Conservation (phyloP, 2,329 filamentous ascomycete species). For the Penicillium sp. region DNA sequence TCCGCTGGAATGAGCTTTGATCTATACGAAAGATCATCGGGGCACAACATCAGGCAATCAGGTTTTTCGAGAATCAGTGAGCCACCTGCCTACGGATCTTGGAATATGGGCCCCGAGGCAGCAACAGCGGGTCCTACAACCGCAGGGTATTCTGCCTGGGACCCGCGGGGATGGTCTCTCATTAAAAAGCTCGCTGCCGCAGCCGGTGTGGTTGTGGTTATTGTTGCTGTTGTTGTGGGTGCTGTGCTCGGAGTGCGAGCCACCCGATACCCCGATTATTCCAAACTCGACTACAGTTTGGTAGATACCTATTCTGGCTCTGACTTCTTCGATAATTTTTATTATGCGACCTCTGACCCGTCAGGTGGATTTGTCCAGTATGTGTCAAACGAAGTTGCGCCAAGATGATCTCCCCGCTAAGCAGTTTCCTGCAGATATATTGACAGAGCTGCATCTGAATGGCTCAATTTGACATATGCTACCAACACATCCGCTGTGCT, state of each 20-base stretch:
- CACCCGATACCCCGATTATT: slow-evolving; percentile 37
- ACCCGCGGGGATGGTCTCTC: slow-evolving; percentile 9
- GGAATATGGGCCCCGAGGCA: background rate
- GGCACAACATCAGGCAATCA: background rate
- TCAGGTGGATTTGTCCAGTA: slow-evolving; percentile 45
- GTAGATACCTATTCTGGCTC: slow-evolving; percentile 40
- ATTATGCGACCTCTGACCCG: slow-evolving; percentile 45
- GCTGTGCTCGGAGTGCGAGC: slow-evolving; percentile 35
- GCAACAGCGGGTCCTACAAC: background rate
- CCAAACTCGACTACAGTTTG: slow-evolving; percentile 35
- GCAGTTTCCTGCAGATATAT: slow-evolving; percentile 36
- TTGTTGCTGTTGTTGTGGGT: slow-evolving; percentile 47
- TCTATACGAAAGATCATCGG: background rate
- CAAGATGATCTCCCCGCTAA: background rate
- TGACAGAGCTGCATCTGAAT: slow-evolving; percentile 30
- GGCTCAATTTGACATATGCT: slow-evolving; percentile 60
- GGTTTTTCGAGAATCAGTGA: background rate
- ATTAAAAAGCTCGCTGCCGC: slow-evolving; percentile 7
- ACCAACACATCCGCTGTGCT: slow-evolving; percentile 54
- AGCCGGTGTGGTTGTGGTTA: slow-evolving; percentile 32
- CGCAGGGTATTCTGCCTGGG: background rate
- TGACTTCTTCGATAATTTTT: slow-evolving; percentile 46
- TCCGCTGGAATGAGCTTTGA: background rate
- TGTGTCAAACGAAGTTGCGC: slow-evolving; percentile 14
- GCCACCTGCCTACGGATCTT: background rate